Conservation (phyloP, 2,329 filamentous ascomycete species). For the Periconia macrospinosa region DNA sequence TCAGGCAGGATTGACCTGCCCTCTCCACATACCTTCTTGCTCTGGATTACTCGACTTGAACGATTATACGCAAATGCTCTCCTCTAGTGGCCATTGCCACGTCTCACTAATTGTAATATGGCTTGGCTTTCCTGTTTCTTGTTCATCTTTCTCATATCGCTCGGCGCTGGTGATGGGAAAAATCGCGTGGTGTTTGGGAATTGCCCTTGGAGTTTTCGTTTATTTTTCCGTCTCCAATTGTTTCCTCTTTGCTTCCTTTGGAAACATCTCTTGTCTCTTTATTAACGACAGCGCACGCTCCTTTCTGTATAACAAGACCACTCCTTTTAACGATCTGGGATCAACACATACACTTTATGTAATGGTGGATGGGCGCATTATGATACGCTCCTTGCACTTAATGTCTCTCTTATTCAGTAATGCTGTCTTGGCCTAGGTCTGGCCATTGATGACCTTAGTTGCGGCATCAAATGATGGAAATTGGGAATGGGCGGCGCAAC, state of each 20-base stretch:
- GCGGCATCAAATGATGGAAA: neutral
- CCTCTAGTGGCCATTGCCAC: neutral
- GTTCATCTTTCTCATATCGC: neutral
- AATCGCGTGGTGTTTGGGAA: neutral
- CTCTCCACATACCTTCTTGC: neutral
- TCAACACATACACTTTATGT: conserved; percentile 4
- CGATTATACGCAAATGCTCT: neutral
- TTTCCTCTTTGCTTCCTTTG: too few species aligned
- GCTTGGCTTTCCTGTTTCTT: neutral
- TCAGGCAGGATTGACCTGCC: neutral
- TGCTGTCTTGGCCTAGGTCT: neutral
- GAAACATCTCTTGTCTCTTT: neutral
- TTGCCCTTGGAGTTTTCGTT: neutral
- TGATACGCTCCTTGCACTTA: neutral
- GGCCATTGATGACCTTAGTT: neutral
- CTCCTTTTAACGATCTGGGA: conserved; percentile 4
- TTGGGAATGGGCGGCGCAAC: neutral
- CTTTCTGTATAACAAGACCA: conserved; percentile 1
- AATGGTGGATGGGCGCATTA: conserved; percentile 3
- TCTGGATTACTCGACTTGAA: neutral
- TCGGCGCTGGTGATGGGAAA: conserved; percentile 2
- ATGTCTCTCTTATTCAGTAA: conserved; percentile 2
- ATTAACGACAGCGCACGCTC: conserved; percentile 2
- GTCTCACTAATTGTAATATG: conserved; percentile 3
- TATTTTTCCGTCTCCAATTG: neutral